Base-by-base conservation (phyloP, 352 stramenopile genomes). In the Aphanomyces euteiches region DNA sequence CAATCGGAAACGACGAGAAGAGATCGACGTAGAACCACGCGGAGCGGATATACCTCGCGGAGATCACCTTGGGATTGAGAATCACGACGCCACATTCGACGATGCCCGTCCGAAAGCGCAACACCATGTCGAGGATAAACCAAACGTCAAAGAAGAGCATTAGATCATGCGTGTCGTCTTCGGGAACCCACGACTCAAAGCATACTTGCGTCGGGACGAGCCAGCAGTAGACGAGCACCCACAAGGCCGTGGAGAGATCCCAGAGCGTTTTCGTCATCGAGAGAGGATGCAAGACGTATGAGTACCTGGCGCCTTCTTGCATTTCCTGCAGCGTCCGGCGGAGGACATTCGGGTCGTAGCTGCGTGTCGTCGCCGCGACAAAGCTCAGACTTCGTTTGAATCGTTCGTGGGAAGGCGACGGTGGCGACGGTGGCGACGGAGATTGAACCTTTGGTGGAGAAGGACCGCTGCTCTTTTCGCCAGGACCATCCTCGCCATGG, bases 221-320 rank as follows among this genome's bases (percentile, higher is more conserved):
- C 80, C 82, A 90, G 67, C 80, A 87, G 75, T 90, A 90, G 74
- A 83, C 88, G 34, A 88, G 73, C n/a, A 90, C 82, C 13, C 81
- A 67, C 17, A 76, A 3, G 0, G 80, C 82, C 69, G 80, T 88
- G 7, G 84, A 34, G 7, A 90, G 65, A 64, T 90, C 80, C 82
- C 80, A 90, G n/a, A 73, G 21, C 1, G 78, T 77, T 66, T 90
- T 88, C 56, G 81, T 61, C 17, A 67, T 57, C 7, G 79, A 89
- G 47, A 84, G 71, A 12, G 78, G 81, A 64, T 89, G 83, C 36
- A 89, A 59, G 10, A 89, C 74, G 76, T 76, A 89, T 8, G 59
- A 75, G 67, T 86, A 83, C 37, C 73, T 66, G 45, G 77, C 72
- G 28, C 75, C 77, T 40, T 89, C 77, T 45, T 90, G 78, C 60